phyloP scores from a whole-genome alignment of 2,329 filamentous ascomycete genomes.

The Dactylellina parvicollis region DNA sequence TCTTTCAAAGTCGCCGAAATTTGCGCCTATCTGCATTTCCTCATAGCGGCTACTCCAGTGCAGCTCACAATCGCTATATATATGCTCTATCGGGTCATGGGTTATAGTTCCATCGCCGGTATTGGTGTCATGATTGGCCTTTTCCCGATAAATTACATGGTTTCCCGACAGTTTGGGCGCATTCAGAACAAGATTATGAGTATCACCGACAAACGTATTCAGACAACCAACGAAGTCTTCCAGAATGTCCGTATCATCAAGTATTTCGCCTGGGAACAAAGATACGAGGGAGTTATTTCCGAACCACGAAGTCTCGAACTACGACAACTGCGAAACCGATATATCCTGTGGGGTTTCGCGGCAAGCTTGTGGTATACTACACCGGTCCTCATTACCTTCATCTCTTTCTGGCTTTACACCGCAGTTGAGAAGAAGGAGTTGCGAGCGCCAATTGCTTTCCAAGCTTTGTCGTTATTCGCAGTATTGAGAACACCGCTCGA shows the following conservation, averaged over 20 bases:
- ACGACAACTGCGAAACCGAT: constrained; percentile 79
- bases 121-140: constrained; percentile 89
- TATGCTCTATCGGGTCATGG: constrained; percentile 88
- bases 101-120: constrained; percentile 90
- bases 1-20: constrained; percentile 98
- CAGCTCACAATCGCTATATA: constrained; percentile 83
- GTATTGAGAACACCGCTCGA: constrained; percentile 91
- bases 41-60: constrained; percentile 90
- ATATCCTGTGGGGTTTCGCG: constrained; percentile 89
- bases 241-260: constrained; percentile 99
- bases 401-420: constrained; percentile 94
- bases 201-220: constrained; percentile 93
- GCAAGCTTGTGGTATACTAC: constrained; percentile 97
- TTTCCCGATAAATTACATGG: constrained; percentile 86
- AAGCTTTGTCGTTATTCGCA: constrained; percentile 93
- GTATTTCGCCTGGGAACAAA: constrained; percentile 97
- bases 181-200: constrained; percentile 92
- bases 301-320: constrained; percentile 86
- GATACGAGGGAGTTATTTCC: constrained; percentile 84
- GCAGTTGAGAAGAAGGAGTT: constrained; percentile 87
- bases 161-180: constrained; percentile 83
- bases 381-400: constrained; percentile 92
- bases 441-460: constrained; percentile 92
- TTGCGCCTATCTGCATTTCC: constrained; percentile 91
- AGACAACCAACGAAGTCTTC: constrained; percentile 94